Evolutionary conservation across 352 stramenopile species (phyloP).

Genomic region (Phytophthora aleatoria): DNA sequence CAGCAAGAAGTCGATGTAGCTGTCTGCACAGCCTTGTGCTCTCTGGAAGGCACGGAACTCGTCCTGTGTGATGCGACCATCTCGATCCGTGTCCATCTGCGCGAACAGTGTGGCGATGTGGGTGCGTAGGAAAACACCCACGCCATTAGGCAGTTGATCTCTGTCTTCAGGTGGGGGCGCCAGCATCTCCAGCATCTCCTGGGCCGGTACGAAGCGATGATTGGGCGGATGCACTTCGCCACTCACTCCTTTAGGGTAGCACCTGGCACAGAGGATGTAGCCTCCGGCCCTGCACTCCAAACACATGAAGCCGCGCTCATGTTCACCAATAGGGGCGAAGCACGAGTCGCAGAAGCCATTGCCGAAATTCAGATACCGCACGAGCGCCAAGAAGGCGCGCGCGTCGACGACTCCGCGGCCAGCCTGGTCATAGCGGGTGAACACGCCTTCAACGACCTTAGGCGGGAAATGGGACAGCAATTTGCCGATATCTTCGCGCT

Average conservation of each 20-base stretch:
- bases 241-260: constrained; percentile 35
- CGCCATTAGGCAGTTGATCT: constrained; percentile 39
- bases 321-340: constrained; percentile 40
- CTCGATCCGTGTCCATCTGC: constrained; percentile 31
- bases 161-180: constrained; percentile 28
- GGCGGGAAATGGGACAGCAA: constrained; percentile 38
- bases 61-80: constrained; percentile 29
- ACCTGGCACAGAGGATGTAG: constrained; percentile 42
- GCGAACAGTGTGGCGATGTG: constrained; percentile 36
- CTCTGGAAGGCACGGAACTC: constrained; percentile 39
- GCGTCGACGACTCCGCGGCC: constrained; percentile 39
- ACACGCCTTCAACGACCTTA: constrained; percentile 38
- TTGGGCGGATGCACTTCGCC: constrained; percentile 27
- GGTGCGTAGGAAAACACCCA: constrained; percentile 39
- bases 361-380: constrained; percentile 51
- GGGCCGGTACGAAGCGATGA: constrained; percentile 37
- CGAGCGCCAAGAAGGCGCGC: constrained; percentile 39
- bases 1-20: constrained; percentile 42
- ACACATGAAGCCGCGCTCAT: constrained; percentile 45
- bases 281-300: constrained; percentile 38
- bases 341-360: constrained; percentile 52
- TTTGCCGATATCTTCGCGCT: constrained; percentile 36
- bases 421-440: constrained; percentile 40
- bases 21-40: constrained; percentile 34
- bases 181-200: constrained; percentile 42